These are phyloP conservation scores for Quillaja saponaria DNA, from an alignment of 306 rosid species.

Conservation along the genomic window DNA sequence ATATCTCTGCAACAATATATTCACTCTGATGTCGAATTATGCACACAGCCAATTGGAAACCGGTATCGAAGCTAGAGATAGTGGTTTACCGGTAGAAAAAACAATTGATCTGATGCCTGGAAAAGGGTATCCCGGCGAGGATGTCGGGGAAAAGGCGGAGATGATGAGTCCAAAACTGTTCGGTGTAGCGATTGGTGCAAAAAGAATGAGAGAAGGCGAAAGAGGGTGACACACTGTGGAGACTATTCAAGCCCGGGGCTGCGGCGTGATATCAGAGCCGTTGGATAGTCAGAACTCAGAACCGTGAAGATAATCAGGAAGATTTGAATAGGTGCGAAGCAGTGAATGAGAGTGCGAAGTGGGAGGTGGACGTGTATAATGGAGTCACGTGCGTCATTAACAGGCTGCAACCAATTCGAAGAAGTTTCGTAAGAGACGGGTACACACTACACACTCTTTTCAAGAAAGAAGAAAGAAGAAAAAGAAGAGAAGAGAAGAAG, in stretches of 20 bases:
- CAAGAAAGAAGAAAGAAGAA: neutral
- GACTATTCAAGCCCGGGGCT: conserved; percentile 42
- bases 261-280: conserved; percentile 59
- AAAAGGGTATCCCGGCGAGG: conserved; percentile 31
- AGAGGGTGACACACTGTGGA: conserved; percentile 38
- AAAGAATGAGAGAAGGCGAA: conserved; percentile 55
- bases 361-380: conserved; percentile 50
- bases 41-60: conserved; percentile 37
- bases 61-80: conserved; percentile 37
- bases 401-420: conserved; percentile 48
- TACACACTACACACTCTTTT: conserved; percentile 9
- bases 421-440: conserved; percentile 54
- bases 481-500: neutral
- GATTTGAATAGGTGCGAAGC: conserved; percentile 23
- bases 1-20: conserved; percentile 73
- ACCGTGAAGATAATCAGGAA: conserved; percentile 33
- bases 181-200: conserved; percentile 65
- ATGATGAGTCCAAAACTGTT: conserved; percentile 54
- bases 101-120: conserved; percentile 65
- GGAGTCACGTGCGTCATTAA: conserved; percentile 50
- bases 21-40: conserved; percentile 62
- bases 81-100: conserved; percentile 36
- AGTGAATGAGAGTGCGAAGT: too few relatives aligned
- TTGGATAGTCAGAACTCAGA: conserved; percentile 35
- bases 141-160: neutral